phyloP scores from a whole-genome alignment of 371 early-diverging fungal species.

The Lichtheimia hyalospora region DNA sequence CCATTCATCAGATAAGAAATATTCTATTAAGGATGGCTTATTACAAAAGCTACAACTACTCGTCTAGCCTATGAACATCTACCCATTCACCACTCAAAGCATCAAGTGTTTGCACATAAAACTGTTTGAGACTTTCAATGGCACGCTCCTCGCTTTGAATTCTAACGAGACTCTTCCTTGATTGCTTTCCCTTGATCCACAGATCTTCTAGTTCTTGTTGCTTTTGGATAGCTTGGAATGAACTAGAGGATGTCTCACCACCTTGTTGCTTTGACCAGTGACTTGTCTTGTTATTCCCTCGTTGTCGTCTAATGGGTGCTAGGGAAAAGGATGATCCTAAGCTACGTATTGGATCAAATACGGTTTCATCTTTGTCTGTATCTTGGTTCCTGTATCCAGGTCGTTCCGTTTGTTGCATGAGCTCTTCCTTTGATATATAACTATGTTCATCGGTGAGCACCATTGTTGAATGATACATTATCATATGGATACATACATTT shows the following conservation, averaged over 20 bases:
- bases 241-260: neutral
- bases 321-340: conserved; percentile 25
- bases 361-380: neutral
- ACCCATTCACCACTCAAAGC: conserved; percentile 48
- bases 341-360: conserved; percentile 26
- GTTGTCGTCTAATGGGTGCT: conserved; percentile 26
- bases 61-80: conserved; percentile 22
- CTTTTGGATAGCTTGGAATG: conserved; percentile 43
- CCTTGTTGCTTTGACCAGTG: neutral
- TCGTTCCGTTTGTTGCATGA: conserved; percentile 7
- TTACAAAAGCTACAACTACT: no score
- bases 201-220: conserved; percentile 42
- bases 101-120: conserved; percentile 42
- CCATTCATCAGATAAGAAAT: no score
- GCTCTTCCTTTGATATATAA: conserved; percentile 23
- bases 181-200: conserved; percentile 30
- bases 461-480: neutral
- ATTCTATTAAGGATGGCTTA: no score
- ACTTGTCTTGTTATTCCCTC: neutral
- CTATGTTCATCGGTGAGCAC: conserved; percentile 5
- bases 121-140: conserved; percentile 29
- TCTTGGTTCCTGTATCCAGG: neutral
- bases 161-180: conserved; percentile 38
- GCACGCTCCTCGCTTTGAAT: conserved; percentile 53
- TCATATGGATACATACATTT: conserved; percentile 34